A percentile compares a stretch with the other conserved stretches of the same genome.
Evolutionary conservation across 768 basidiomycete genomes (phyloP).

Genomic region (Suillus decipiens): DNA sequence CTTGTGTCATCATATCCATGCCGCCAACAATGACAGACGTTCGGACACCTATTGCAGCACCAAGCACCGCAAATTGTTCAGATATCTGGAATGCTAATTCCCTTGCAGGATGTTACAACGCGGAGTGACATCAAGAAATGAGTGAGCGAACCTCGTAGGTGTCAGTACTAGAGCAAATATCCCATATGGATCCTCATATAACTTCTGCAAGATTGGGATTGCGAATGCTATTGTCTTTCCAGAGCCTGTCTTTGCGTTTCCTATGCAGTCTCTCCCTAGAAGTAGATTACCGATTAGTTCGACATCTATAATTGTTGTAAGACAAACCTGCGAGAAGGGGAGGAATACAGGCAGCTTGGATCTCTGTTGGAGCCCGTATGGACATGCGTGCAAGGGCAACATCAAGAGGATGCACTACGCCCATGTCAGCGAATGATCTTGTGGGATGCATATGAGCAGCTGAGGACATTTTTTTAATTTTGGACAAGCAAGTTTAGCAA

Average conservation of each 20-base stretch:
- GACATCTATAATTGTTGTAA: background rate
- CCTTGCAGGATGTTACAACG: conserved; percentile 42
- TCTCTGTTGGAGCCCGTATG: conserved; percentile 80
- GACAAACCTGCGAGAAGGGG: conserved; percentile 72
- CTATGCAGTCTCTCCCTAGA: conserved; percentile 92
- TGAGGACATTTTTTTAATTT: conserved; percentile 19
- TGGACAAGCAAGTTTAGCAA: background rate
- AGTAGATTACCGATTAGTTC: background rate
- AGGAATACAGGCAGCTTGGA: conserved; percentile 90
- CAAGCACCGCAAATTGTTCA: conserved; percentile 93
- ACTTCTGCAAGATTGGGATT: conserved; percentile 86
- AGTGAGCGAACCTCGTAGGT: conserved; percentile 75
- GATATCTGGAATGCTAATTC: conserved; percentile 97
- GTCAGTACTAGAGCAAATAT: conserved; percentile 93
- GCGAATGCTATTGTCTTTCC: conserved; percentile 99
- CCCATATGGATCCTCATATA: conserved; percentile 90
- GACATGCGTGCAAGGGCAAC: conserved; percentile 77
- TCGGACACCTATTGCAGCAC: conserved; percentile 74
- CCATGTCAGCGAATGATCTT: conserved; percentile 55
- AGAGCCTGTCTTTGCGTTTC: conserved; percentile 96
- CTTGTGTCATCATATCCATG: conserved; percentile 98
- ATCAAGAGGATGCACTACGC: conserved; percentile 60
- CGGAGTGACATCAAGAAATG: background rate
- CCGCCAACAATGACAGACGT: conserved; percentile 94
- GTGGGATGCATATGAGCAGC: conserved; percentile 19